Evolutionary conservation across 2,329 filamentous ascomycete species (phyloP).

Genomic region (Ceratocystis alfenasii): DNA sequence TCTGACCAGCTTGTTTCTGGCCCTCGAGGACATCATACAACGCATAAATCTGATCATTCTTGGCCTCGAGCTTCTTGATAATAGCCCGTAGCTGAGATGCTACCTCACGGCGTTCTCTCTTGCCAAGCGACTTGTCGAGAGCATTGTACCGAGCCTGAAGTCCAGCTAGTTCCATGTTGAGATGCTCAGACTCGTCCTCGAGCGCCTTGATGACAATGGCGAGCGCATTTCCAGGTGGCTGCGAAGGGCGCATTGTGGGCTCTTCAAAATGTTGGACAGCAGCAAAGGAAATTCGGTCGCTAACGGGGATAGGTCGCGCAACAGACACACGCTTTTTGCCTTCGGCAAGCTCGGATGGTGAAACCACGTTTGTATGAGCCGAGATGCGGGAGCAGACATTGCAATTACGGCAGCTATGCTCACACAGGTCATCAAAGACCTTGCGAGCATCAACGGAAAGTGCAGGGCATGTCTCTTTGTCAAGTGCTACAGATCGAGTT

Average conservation of each 20-base stretch:
- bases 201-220: conserved; percentile 73
- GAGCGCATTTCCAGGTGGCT: conserved; percentile 59
- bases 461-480: conserved; percentile 31
- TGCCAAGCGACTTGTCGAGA: conserved; percentile 54
- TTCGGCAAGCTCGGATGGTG: conserved; percentile 30
- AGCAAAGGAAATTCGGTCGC: conserved; percentile 35
- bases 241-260: conserved; percentile 51
- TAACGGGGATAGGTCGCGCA: conserved; percentile 53
- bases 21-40: conserved; percentile 76
- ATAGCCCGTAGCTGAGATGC: conserved; percentile 50
- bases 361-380: conserved; percentile 33
- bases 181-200: conserved; percentile 65
- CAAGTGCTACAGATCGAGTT: not conserved
- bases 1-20: conserved; percentile 53
- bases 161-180: conserved; percentile 56
- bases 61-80: conserved; percentile 53
- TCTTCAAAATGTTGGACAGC: conserved; percentile 32
- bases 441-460: conserved; percentile 42
- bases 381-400: conserved; percentile 45
- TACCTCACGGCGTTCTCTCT: conserved; percentile 50
- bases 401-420: conserved; percentile 46
- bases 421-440: conserved; percentile 42
- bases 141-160: conserved; percentile 52
- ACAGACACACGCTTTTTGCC: conserved; percentile 50
- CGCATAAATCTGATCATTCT: conserved; percentile 68